These are phyloP conservation scores for Phlyctochytrium arcticum DNA, from an alignment of 192 early-diverging fungal genomes.

Conservation along the genomic window DNA sequence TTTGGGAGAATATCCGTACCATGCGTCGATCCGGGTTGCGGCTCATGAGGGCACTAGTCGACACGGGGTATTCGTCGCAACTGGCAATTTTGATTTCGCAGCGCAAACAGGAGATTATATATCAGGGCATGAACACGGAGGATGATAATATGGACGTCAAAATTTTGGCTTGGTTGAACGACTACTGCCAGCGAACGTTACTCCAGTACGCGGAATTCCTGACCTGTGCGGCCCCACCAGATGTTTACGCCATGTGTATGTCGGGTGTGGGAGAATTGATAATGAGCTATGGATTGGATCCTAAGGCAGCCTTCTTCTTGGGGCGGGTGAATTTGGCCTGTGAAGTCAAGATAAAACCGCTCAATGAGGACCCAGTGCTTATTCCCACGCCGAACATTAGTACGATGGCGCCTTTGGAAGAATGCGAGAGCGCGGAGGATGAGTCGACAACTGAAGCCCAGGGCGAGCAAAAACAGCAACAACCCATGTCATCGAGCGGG, in stretches of 20 bases:
- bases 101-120: constrained; percentile 48
- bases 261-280: constrained; percentile 48
- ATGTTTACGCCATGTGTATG: constrained; percentile 40
- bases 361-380: not conserved
- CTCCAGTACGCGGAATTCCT: constrained; percentile 67
- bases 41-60: constrained; percentile 53
- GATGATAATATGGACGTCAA: constrained; percentile 45
- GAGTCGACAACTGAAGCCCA: too few species aligned
- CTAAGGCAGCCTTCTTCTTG: constrained; percentile 62
- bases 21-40: constrained; percentile 48
- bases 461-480: too few species aligned
- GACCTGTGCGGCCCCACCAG: constrained; percentile 42
- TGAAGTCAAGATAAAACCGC: constrained; percentile 23
- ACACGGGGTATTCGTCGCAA: constrained; percentile 47
- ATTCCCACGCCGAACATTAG: not conserved
- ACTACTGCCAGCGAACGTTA: constrained; percentile 56
- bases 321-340: constrained; percentile 54
- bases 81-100: constrained; percentile 64
- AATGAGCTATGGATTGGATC: constrained; percentile 53
- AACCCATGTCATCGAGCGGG: too few species aligned
- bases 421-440: too few species aligned
- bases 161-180: constrained; percentile 53
- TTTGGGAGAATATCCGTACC: constrained; percentile 45
- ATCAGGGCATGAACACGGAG: constrained; percentile 4
- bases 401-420: too few species aligned